Base-by-base conservation (phyloP, 1,139 yeast genomes). In the Saccharomycopsis phalli region DNA sequence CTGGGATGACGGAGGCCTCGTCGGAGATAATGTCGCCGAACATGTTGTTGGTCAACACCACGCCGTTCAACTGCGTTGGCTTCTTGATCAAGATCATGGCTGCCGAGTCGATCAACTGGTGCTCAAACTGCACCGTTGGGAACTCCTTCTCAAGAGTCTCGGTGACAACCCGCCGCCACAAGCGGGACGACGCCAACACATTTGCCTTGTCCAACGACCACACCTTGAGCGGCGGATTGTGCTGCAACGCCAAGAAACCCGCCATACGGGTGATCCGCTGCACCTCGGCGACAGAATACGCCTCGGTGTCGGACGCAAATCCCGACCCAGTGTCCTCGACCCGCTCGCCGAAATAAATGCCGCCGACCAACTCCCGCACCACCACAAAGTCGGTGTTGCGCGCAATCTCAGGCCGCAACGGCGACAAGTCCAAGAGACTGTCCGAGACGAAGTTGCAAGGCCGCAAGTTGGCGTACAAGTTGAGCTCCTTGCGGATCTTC, bases 131-230 rank as follows among this genome's bases (percentile, higher is more conserved):
- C 53, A 91, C 69, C 54, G 78, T 82, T 40, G 98, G 98, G 69
- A 91, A 91, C 62, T 91, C 98, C 48, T 76, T 75, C 48, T 69
- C 64, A 51, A 91, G 81, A 34, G 91, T 83, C 57, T 80, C 76
- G 51, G 86, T 86, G 34, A 88, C 96, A 18, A 94, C 84, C 59
- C 74, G 78, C 66, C 98, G 77, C 98, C 98, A 91, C 55, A 91
- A 71, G 63, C 98, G 77, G 30, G 95, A 86, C 19, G 95, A 81
- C 2, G 98, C 98, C 56, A 91, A 73, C 34, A 91, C 98, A 53
- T 91, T 91, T 47, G 98, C 98, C 70, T 91, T 91, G 62, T 91
- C 98, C 53, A 91, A 69, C 28, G 95, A 84, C 94, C 95, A 87
- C 47, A 91, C 73, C 40, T 96, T 95, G 55, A 81, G 69, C 38